A percentile compares a stretch with the other conserved stretches of the same genome.
Evolutionary conservation across 2,329 filamentous ascomycete species (phyloP).

Genomic region (Fusarium camptoceras): DNA sequence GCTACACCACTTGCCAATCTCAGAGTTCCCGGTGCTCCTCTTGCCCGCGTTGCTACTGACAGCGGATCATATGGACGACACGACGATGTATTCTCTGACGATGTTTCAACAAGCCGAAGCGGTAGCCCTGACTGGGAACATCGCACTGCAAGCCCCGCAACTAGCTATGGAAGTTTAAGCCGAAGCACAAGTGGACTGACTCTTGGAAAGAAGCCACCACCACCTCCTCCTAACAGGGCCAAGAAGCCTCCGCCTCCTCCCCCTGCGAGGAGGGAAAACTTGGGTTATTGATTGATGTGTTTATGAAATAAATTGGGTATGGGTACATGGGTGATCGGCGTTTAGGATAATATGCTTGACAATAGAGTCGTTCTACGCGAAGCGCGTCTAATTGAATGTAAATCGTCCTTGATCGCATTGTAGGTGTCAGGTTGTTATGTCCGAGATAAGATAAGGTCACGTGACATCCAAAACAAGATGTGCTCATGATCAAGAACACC

Average conservation of each 20-base stretch:
- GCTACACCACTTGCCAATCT: constrained; percentile 44
- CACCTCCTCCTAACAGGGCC: constrained; percentile 62
- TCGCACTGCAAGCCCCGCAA: constrained; percentile 66
- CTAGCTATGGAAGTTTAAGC: constrained; percentile 66
- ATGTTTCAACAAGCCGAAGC: constrained; percentile 64
- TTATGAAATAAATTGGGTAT: constrained; percentile 7
- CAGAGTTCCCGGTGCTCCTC: constrained; percentile 51
- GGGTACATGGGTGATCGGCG: constrained; percentile 27
- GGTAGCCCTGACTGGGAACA: constrained; percentile 62
- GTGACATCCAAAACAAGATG: constrained; percentile 12
- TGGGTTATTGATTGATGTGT: constrained; percentile 40
- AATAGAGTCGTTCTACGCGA: constrained; percentile 36
- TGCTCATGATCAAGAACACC: background rate
- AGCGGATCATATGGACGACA: constrained; percentile 39
- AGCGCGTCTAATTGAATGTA: constrained; percentile 35
- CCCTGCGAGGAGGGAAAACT: constrained; percentile 48
- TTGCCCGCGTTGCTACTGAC: constrained; percentile 58
- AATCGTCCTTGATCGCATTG: background rate
- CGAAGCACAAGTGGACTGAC: constrained; percentile 54
- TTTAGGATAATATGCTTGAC: constrained; percentile 30
- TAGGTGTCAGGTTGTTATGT: too few species aligned
- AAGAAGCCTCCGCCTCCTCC: constrained; percentile 55
- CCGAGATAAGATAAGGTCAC: constrained; percentile 34
- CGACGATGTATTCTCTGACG: constrained; percentile 62
- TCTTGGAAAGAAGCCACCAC: constrained; percentile 65